Percentiles rank a stretch among this genome's conserved stretches.
Evolutionary conservation across 352 stramenopile species (phyloP).

Genomic region (Phytophthora kernoviae): DNA sequence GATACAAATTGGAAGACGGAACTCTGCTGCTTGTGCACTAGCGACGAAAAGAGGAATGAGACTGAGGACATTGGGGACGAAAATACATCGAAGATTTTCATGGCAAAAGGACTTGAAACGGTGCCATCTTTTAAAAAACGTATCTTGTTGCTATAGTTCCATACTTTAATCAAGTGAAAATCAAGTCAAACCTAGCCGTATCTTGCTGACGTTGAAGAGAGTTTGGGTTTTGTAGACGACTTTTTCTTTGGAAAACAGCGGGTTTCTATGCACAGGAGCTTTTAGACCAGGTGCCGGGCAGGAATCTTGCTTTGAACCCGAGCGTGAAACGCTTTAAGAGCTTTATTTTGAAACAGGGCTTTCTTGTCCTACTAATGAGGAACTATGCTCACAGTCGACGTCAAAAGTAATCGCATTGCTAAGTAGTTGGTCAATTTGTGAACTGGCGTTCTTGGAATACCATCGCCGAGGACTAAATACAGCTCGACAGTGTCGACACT

Average conservation of each 20-base stretch:
- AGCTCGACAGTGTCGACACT: too few relatives aligned
- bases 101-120: not conserved
- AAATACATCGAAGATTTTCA: not conserved
- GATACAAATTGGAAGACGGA: not conserved
- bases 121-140: not conserved
- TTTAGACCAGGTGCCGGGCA: not conserved
- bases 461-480: too few relatives aligned
- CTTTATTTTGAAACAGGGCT: not conserved
- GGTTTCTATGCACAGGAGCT: not conserved
- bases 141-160: slow-evolving; percentile 1
- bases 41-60: slow-evolving; percentile 28
- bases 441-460: too few relatives aligned
- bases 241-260: not conserved
- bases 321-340: not conserved
- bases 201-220: too few relatives aligned
- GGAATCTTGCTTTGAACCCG: not conserved
- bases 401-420: not conserved
- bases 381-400: not conserved
- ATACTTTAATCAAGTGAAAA: too few relatives aligned
- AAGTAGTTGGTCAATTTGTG: not conserved
- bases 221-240: not conserved
- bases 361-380: too few relatives aligned
- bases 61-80: not conserved
- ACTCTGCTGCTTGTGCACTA: slow-evolving; percentile 15
- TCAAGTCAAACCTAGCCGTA: too few relatives aligned